Conservation (phyloP, 306 rosid genomes). For the Rosa chinensis region DNA sequence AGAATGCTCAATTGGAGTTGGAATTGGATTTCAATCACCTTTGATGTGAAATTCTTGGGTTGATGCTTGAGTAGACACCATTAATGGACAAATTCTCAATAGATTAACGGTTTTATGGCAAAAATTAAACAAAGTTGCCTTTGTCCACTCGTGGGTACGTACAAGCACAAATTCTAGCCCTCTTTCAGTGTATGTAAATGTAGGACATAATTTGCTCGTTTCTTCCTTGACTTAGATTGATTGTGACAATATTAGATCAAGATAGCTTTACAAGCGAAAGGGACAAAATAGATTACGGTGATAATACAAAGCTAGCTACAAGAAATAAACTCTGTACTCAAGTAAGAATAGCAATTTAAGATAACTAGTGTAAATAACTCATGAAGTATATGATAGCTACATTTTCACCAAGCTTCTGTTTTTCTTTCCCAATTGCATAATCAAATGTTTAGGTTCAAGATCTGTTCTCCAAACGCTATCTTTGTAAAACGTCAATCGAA, state of each 20-base stretch:
- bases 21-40: conserved; percentile 6
- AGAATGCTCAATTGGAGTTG: background rate
- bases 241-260: background rate
- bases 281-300: background rate
- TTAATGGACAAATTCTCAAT: background rate
- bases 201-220: background rate
- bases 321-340: background rate
- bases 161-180: background rate
- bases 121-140: background rate
- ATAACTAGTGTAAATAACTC: no score
- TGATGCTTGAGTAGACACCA: conserved; percentile 4
- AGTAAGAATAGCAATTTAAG: background rate
- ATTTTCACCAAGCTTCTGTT: background rate
- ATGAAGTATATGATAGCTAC: background rate
- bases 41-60: background rate
- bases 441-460: no score
- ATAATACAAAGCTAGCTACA: background rate
- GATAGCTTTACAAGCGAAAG: background rate
- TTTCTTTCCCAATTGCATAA: background rate
- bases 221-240: background rate
- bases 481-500: no score
- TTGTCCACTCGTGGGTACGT: background rate
- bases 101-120: background rate
- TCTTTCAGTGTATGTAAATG: conserved; percentile 12
- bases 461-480: no score